Evolutionary conservation across 345 rosid genomes (phyloP), one percentile per base, ranked within the genome.

Genomic region (Carallia brachiata): DNA sequence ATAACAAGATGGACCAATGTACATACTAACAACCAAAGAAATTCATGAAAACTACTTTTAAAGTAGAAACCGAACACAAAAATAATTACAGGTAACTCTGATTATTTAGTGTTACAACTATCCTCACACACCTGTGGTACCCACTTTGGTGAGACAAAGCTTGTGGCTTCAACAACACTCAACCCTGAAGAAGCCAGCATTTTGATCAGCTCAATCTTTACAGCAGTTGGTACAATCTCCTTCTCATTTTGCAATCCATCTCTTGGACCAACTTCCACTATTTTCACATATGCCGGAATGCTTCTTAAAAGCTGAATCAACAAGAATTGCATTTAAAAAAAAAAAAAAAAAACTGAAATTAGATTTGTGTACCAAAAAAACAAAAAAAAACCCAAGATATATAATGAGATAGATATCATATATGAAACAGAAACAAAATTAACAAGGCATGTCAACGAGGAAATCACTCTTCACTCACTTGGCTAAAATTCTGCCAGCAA

Each of bases 111-210:
- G 47, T 39, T 39, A 39, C 10, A 7, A 39, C 12, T 39, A 39
- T 39, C 12, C 47, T 39, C 47, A 1, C 10, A 7, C 47, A 85
- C 91, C 89, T 84, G 92, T 13, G 95, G 92, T 73, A 89, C 95
- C 91, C 92, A 89, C 78, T 85, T 89, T 1, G 92, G 96, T 0
- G 89, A 89, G 36, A 89, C 90, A 80, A 89, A 89, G 77, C 96
- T 89, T 60, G 96, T 89, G 64, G 96, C 89, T 73, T 87, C 95
- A 50, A 87, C 92, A 52, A 85, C 88, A 53, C 85, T 59, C 77
- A 89, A 79, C n/a, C 95, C 89, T 52, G 55, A 52, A 15, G 82
- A 84, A 53, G 89, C 80, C 9, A 83, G 86, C 19, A 87, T 71
- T 76, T 79, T 81, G 50, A 89, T 89, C 85, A 89, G 66, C 78